phyloP scores from a whole-genome alignment of 495 filamentous ascomycete genomes.

The Aspergillus baeticus region DNA sequence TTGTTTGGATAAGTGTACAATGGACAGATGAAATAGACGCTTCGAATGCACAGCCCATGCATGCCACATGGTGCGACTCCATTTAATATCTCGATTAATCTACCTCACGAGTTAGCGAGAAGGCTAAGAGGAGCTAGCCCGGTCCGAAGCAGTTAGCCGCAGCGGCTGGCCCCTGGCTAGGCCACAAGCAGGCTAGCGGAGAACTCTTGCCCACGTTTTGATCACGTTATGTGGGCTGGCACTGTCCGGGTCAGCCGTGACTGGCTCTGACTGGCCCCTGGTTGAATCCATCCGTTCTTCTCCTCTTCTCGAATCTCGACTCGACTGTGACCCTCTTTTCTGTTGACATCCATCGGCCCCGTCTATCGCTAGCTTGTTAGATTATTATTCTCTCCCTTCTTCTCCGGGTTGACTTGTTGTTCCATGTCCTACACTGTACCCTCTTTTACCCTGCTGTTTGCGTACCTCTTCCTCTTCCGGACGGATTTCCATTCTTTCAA shows the following conservation, averaged over 20 bases:
- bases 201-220: slow-evolving; percentile 1
- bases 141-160: not conserved
- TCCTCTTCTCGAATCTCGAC: slow-evolving; percentile 3
- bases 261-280: not conserved
- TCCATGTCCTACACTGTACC: too few relatives aligned
- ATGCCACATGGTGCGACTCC: slow-evolving; percentile 1
- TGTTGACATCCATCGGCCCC: not conserved
- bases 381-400: not conserved
- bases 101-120: not conserved
- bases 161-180: slow-evolving; percentile 15
- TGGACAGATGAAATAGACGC: not conserved
- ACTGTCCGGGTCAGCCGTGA: not conserved
- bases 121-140: not conserved
- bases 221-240: not conserved
- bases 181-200: not conserved
- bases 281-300: not conserved
- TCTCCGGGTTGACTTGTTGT: too few relatives aligned
- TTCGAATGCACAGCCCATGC: not conserved
- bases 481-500: slow-evolving; percentile 12
- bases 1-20: not conserved
- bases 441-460: slow-evolving; percentile 2
- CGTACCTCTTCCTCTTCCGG: not conserved
- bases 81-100: not conserved
- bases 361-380: not conserved
- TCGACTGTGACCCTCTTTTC: not conserved